Conservation (phyloP, 257 asterid species). For the Leonotis leonurus region DNA sequence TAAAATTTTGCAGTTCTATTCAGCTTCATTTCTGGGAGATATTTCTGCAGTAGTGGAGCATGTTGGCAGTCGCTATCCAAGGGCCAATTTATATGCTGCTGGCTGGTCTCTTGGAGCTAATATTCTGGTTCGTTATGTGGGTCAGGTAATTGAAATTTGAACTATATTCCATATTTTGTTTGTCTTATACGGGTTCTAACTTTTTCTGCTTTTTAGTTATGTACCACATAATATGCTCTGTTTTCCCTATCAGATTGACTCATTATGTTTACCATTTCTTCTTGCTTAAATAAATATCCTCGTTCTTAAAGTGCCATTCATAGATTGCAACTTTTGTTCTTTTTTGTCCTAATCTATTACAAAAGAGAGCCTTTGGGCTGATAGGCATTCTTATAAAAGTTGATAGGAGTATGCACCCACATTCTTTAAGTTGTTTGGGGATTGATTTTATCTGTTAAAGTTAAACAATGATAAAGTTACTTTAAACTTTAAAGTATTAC, state of each 20-base stretch:
- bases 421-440: no score
- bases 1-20: conserved; percentile 75
- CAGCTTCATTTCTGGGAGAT: conserved; percentile 94
- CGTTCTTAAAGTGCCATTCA: no score
- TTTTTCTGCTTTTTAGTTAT: background rate
- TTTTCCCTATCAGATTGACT: background rate
- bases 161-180: no score
- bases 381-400: no score
- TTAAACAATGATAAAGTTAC: no score
- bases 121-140: conserved; percentile 84
- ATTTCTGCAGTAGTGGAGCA: conserved; percentile 72
- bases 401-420: no score
- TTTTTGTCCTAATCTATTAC: no score
- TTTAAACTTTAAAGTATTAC: no score
- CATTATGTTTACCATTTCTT: background rate
- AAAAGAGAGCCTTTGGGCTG: no score
- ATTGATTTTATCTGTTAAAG: no score
- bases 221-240: background rate
- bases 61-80: conserved; percentile 58
- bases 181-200: background rate
- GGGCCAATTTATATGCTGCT: conserved; percentile 73
- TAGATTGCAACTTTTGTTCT: no score
- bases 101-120: conserved; percentile 99
- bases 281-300: background rate
- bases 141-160: conserved; percentile 47